Evolutionary conservation across 2,329 filamentous ascomycete species (phyloP).

Genomic region (Bipolaris victoriae): DNA sequence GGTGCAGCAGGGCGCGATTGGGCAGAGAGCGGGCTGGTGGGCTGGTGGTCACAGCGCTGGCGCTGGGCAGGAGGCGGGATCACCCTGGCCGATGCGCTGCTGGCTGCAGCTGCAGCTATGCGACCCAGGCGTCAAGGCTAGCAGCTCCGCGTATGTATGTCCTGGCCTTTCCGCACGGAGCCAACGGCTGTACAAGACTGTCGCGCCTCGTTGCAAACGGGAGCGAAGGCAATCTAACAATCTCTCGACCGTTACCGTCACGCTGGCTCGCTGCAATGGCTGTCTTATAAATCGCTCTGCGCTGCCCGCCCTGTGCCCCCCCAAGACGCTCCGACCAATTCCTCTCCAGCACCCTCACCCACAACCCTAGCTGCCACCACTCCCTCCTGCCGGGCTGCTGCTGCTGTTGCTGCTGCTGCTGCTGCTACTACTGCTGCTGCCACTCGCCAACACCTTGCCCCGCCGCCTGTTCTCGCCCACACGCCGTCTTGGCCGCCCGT

Average conservation of each 20-base stretch:
- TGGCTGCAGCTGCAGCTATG: slow-evolving; percentile 29
- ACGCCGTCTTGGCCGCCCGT: no score
- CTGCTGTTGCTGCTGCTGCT: slow-evolving; percentile 3
- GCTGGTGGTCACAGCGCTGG: slow-evolving; percentile 26
- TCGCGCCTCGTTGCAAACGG: slow-evolving; percentile 52
- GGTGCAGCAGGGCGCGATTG: slow-evolving; percentile 36
- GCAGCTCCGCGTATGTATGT: slow-evolving; percentile 41
- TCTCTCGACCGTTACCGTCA: slow-evolving; percentile 45
- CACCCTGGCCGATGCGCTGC: slow-evolving; percentile 33
- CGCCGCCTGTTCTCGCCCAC: slow-evolving; percentile 7
- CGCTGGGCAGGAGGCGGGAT: slow-evolving; percentile 31
- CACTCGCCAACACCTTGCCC: slow-evolving; percentile 13
- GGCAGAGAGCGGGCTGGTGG: slow-evolving; percentile 7
- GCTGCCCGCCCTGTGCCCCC: slow-evolving; percentile 38
- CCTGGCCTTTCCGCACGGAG: slow-evolving; percentile 48
- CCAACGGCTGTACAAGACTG: slow-evolving; percentile 49
- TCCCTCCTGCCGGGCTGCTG: neutral
- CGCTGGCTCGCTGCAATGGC: slow-evolving; percentile 44
- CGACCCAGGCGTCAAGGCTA: slow-evolving; percentile 29
- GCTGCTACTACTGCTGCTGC: slow-evolving; percentile 7
- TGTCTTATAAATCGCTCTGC: slow-evolving; percentile 48
- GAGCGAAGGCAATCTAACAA: slow-evolving; percentile 51
- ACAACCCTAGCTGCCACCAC: slow-evolving; percentile 11
- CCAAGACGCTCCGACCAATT: slow-evolving; percentile 40
- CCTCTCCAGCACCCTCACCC: slow-evolving; percentile 18